A percentile compares a stretch with the other conserved stretches of the same genome.
phyloP scores from a whole-genome alignment of 495 filamentous ascomycete species.

The Tuber calosporum region DNA sequence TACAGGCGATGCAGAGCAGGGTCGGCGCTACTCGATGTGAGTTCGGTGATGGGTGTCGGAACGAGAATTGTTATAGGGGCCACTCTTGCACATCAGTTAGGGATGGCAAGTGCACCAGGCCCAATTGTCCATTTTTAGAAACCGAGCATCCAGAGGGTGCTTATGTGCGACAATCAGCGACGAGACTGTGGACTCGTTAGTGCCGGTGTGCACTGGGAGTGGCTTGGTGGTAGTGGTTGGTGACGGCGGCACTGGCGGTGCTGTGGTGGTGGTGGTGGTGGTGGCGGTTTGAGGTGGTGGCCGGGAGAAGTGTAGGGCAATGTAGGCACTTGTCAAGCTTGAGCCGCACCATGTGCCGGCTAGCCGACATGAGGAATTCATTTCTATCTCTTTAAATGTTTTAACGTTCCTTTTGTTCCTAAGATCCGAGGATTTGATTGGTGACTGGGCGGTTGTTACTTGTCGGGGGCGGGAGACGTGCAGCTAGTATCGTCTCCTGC shows the following conservation, averaged over 20 bases:
- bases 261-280: neutral
- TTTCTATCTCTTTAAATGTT: neutral
- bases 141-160: conserved; percentile 29
- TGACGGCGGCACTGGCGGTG: no score
- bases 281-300: neutral
- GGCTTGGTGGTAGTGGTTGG: neutral
- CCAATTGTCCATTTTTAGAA: conserved; percentile 32
- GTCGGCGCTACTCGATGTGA: conserved; percentile 38
- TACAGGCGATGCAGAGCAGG: conserved; percentile 34
- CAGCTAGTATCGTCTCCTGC: neutral
- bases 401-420: neutral
- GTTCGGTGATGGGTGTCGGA: conserved; percentile 32
- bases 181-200: neutral
- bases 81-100: conserved; percentile 24
- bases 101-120: conserved; percentile 25
- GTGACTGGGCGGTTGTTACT: neutral
- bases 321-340: neutral
- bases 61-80: conserved; percentile 37
- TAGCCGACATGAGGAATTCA: neutral
- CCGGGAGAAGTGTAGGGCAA: neutral
- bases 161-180: neutral
- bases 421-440: neutral
- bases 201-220: neutral
- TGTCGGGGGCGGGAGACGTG: neutral
- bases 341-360: neutral